phyloP scores from a whole-genome alignment of 2,329 filamentous ascomycete genomes.

The Plectosphaerella sp. region DNA sequence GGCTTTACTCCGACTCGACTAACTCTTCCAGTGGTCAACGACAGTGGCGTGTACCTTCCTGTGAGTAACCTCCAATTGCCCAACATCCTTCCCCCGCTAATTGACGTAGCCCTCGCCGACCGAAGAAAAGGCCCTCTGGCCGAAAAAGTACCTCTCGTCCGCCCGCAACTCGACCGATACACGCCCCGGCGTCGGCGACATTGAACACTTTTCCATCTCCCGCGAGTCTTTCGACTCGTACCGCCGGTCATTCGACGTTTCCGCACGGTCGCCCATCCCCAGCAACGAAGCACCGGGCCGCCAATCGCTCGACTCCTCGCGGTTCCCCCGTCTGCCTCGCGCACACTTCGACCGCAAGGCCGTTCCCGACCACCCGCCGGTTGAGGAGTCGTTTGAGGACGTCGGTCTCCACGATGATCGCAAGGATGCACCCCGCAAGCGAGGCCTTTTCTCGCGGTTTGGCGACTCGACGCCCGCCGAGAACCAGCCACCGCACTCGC shows the following conservation, averaged over 20 bases:
- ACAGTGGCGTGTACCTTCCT: conserved; percentile 90
- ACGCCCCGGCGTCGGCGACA: conserved; percentile 62
- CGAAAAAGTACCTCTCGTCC: conserved; percentile 41
- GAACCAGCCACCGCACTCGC: conserved; percentile 25
- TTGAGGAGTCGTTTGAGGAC: conserved; percentile 84
- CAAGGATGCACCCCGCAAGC: conserved; percentile 39
- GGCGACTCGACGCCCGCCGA: conserved; percentile 47
- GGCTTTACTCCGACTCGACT: neutral
- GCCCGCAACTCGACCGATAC: conserved; percentile 52
- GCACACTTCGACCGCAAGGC: conserved; percentile 54
- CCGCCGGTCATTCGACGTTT: conserved; percentile 92
- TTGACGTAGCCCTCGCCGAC: conserved; percentile 73
- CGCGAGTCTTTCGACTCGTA: conserved; percentile 97
- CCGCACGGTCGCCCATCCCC: conserved; percentile 73
- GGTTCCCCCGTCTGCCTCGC: conserved; percentile 57
- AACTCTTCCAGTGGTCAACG: conserved; percentile 74
- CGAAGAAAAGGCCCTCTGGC: conserved; percentile 81
- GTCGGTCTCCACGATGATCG: conserved; percentile 74
- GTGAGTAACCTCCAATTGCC: conserved; percentile 44
- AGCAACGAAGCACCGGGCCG: conserved; percentile 58
- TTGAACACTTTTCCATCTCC: conserved; percentile 92
- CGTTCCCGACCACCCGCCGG: conserved; percentile 58
- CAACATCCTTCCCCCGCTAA: too few relatives aligned
- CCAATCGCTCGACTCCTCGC: conserved; percentile 75
- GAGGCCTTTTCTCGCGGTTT: conserved; percentile 76